These are phyloP conservation scores for Silene latifolia DNA, from an alignment of 148 eudicot genomes.

Conservation along the genomic window DNA sequence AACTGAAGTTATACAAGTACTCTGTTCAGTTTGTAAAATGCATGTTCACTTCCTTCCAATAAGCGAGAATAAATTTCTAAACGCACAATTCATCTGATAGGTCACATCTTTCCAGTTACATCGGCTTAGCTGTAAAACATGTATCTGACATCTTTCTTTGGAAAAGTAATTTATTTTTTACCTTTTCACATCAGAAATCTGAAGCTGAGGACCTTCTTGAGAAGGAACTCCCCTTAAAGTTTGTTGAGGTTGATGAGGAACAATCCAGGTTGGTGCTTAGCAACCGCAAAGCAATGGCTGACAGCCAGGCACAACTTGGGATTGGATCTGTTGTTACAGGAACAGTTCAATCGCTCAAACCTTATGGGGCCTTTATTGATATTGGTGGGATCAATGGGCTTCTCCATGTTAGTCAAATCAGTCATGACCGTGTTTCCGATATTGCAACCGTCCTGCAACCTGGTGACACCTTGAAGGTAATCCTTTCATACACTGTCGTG, in stretches of 20 bases:
- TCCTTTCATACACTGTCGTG: neutral
- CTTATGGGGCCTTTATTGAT: conserved; percentile 97
- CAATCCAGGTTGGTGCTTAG: conserved; percentile 78
- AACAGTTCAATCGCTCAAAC: conserved; percentile 90
- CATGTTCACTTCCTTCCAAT: neutral
- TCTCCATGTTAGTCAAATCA: conserved; percentile 96
- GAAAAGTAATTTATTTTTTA: neutral
- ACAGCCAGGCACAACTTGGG: conserved; percentile 93
- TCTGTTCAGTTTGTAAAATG: neutral
- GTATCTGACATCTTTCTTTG: neutral
- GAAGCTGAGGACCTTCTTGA: conserved; percentile 76
- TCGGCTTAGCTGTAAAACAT: neutral
- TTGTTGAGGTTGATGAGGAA: conserved; percentile 96
- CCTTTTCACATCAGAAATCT: conserved; percentile 48
- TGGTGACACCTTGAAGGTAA: conserved; percentile 91
- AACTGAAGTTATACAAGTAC: too few relatives aligned
- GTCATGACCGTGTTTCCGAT: conserved; percentile 92
- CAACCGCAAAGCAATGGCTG: conserved; percentile 95
- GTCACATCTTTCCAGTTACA: neutral
- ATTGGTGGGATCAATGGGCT: conserved; percentile 98
- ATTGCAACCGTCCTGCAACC: conserved; percentile 93
- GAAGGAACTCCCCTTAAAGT: conserved; percentile 80
- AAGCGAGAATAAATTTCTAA: neutral
- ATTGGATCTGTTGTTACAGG: conserved; percentile 93
- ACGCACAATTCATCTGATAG: neutral